These are phyloP conservation scores for Mimosa bimucronata DNA, from an alignment of 306 rosid genomes.

Conservation along the genomic window DNA sequence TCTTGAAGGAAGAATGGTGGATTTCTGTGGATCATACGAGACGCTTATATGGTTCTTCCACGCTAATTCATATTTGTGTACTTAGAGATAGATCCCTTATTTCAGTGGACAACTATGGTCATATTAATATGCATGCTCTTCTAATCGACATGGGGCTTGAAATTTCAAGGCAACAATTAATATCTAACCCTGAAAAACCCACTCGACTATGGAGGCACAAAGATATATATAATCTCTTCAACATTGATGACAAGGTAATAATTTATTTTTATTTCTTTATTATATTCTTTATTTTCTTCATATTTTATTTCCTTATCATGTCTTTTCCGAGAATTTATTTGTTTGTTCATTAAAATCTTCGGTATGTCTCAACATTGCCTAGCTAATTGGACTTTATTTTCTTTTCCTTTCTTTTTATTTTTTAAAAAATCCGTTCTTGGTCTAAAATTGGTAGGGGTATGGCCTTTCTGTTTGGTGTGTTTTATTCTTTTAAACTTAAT, in stretches of 20 bases:
- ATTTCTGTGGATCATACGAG: background rate
- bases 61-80: background rate
- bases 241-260: background rate
- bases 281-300: background rate
- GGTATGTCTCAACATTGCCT: too few relatives aligned
- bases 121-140: background rate
- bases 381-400: too few relatives aligned
- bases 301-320: too few relatives aligned
- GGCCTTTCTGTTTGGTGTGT: too few relatives aligned
- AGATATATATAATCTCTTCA: background rate
- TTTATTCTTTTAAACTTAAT: too few relatives aligned
- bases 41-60: background rate
- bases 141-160: background rate
- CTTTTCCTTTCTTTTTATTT: too few relatives aligned
- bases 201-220: background rate
- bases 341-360: too few relatives aligned
- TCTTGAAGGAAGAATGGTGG: accelerated
- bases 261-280: background rate
- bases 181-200: background rate
- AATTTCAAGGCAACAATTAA: background rate
- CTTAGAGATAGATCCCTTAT: background rate
- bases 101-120: too few relatives aligned
- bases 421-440: too few relatives aligned
- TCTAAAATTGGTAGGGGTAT: too few relatives aligned
- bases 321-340: too few relatives aligned